Base-by-base conservation (phyloP, 2,329 filamentous ascomycete genomes). In the Aspergillus pseudoterreus region DNA sequence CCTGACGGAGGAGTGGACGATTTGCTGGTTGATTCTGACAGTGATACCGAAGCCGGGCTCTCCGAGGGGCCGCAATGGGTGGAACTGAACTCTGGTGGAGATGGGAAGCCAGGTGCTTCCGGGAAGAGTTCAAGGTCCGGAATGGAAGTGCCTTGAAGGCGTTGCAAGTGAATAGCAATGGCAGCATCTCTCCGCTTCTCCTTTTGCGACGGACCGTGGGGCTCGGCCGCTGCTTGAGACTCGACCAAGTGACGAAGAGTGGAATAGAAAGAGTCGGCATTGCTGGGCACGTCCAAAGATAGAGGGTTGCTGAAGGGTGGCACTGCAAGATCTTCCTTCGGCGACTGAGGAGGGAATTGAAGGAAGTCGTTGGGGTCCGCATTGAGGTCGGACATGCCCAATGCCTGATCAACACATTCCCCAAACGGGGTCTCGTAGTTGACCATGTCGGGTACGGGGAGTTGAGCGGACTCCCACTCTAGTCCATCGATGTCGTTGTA, bases 141-240 rank as follows among this genome's bases (percentile, higher is more conserved):
- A 11, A 63, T 45, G 4, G 65, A 61, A 11, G 62, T 58, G 51
- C 71, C 65, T 43, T 65, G 64, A 24, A 72, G 54, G 12, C 71
- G 63, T 48, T 74, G 67, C n/a, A 74, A 51, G 39, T 74, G 71
- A 27, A 74, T 45, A 5, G 70, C 70, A 53, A 74, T 74, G 1
- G 70, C 65, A 8, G 72, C 71, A 45, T 74, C 72, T 14, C 67
- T 63, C 47, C 70, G 69, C 63, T 74, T 74, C 56, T 71, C 65
- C 54, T 74, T 73, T 35, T 59, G 59, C 6, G 71, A 71, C 33
- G 64, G 54, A 41, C 60, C 58, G 10, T 70, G 61, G 4, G 64
- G 55, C 49, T 73, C 70, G 6, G 63, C 57, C 8, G 68, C 67
- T n/a, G 71, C 72, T 55, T 68, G 63, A 4, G 69, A 63, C 57